These are phyloP conservation scores for Porphyra umbilicalis DNA, from an alignment of 31 red algal species.

Conservation along the genomic window DNA sequence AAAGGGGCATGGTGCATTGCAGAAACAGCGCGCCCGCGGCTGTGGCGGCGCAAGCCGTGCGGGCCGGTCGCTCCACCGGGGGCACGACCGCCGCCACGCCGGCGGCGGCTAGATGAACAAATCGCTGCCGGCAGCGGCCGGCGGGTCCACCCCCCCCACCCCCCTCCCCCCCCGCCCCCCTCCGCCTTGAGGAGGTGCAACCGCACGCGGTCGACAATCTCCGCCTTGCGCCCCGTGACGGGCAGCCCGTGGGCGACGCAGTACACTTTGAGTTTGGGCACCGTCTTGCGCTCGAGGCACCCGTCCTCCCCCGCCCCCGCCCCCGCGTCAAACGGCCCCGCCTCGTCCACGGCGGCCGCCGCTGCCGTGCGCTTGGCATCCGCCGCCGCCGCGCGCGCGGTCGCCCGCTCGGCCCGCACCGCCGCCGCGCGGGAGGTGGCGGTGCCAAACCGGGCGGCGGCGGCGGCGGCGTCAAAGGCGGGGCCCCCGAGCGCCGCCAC, in stretches of 20 bases:
- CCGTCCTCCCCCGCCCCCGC: neutral
- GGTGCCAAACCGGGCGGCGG: neutral
- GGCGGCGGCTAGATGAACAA: neutral
- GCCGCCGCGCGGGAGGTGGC: neutral
- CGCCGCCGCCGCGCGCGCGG: neutral
- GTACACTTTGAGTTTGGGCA: slow-evolving; percentile 9
- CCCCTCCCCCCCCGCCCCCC: neutral
- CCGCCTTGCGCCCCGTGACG: neutral
- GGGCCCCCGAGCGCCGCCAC: neutral
- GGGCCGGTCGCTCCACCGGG: neutral
- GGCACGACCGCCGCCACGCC: neutral
- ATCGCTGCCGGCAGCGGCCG: neutral
- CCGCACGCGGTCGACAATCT: slow-evolving; percentile 10
- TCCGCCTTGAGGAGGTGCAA: neutral
- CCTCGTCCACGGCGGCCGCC: neutral
- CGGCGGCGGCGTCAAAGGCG: neutral
- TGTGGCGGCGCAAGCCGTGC: neutral
- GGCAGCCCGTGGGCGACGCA: slow-evolving; percentile 4
- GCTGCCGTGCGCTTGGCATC: neutral
- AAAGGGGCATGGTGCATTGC: neutral
- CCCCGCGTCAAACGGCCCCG: slow-evolving; percentile 17
- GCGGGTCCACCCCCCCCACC: neutral
- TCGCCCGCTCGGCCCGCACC: neutral
- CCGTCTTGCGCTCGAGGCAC: neutral
- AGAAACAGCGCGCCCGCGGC: neutral